Base-by-base conservation (phyloP, 345 rosid genomes). In the Aurinia saxatilis region DNA sequence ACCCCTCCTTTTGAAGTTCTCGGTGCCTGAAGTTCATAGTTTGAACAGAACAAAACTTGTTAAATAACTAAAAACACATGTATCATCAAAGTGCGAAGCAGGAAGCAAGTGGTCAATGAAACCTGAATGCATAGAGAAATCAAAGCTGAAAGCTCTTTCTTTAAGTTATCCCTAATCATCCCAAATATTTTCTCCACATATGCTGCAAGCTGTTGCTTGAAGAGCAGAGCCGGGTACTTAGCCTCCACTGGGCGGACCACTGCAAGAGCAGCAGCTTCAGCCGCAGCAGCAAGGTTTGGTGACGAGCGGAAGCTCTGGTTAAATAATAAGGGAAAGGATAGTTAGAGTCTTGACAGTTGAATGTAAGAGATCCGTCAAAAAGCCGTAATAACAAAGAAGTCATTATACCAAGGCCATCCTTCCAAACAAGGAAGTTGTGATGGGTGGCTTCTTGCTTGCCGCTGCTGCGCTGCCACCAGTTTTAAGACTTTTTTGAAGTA, bases 191-290 rank as follows among this genome's bases (percentile, higher is more conserved):
- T 93, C 82, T 93, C 99, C 56, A 93, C 95, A 63, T 86, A 90
- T 4, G 99, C 99, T 16, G 99, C 95, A 60, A 93, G 90, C 76
- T 93, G 99, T 75, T 90, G 97, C 68, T 90, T 93, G 77, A 93
- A 93, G 70, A 93, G 97, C 67, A 93, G 79, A 61, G 99, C 99
- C 21, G 99, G 99, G 67, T 93, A 90, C 73, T 85, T 93, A 5
- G 99, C 99, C 76, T 93, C 99, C 33, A 90, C 96, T 66, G 87
- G 92, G 48, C 92, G 96, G 61, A 93, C 81, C 27, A 87, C 90
- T 0, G 84, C 73, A 47, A 79, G 75, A 48, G 84, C 90, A 63
- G 96, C 84, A 36, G 86, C 86, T 52, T 81, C 90, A 70, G 96
- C 84, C 33, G 86, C 86, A 7, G 88, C 88, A 51, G 90, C 82